Evolutionary conservation across 2,329 filamentous ascomycete genomes (phyloP), one percentile per base, ranked within the genome.

Genomic region (Colletotrichum echinochloae): DNA sequence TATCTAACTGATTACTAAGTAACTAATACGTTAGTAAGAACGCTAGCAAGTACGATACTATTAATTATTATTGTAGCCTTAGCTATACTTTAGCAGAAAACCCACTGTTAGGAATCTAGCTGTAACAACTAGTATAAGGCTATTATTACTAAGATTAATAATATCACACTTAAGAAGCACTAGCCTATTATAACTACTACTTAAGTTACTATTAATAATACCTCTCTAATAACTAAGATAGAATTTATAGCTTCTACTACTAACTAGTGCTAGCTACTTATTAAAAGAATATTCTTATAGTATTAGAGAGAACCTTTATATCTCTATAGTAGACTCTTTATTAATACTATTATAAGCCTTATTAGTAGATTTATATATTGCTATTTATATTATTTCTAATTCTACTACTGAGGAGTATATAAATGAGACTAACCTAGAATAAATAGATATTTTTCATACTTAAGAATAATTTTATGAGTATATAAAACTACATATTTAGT

Each of bases 401-500:
- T 14, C 2, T 0, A 16, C 12, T 33, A 26, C 14, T 0, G 14
- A 44, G 18, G 18, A 28, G 16, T 30, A 23, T 12, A 12, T 16
- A 7, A 7, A 39, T 12, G 14, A 16, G 20, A 41, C 14, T 65
- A 3, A 56, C n/a, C 0, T 4, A 11, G 94, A 81, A 1, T 5
- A 16, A 39, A 14, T 14, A 70, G 67, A 94, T 92, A 4, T 94
- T 94, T 82, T 94, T 87, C 83, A 83, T 90, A 74, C 86, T 94
- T 3, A 90, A 90, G 2, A 84, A 90, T 78, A 86, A 84, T 0
- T 83, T 92, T 57, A 85, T 87, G 16, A 91, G 92, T 75, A 90
- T 94, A 86, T 91, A 94, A 77, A 90, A 93, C 80, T 88, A 92
- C 74, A 91, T 94, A 87, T 95, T 95, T 84, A 92, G 91, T 0